A percentile compares a stretch with the other conserved stretches of the same genome.
Conservation (phyloP, 306 rosid genomes). For the Carpinus fangiana region DNA sequence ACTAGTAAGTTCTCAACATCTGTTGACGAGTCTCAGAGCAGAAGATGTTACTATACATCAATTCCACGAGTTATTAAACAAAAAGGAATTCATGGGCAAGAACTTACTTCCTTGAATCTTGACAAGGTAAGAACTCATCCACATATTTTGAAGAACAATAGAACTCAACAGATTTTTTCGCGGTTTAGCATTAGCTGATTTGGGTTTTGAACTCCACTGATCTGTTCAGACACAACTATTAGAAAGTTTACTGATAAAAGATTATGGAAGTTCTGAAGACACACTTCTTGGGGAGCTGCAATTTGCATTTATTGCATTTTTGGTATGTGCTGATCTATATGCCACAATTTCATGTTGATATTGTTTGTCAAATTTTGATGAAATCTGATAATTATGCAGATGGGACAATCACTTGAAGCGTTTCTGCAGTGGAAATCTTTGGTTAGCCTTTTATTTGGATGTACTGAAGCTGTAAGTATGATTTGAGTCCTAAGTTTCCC, state of each 20-base stretch:
- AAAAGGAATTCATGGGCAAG: constrained; percentile 71
- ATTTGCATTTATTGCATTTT: constrained; percentile 75
- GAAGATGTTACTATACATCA: constrained; percentile 82
- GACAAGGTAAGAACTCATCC: constrained; percentile 61
- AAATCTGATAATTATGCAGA: constrained; percentile 47
- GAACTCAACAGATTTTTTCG: not conserved
- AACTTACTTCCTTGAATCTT: constrained; percentile 84
- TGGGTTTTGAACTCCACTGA: constrained; percentile 25
- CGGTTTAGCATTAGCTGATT: constrained; percentile 20
- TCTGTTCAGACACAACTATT: constrained; percentile 66
- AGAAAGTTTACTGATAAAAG: constrained; percentile 62
- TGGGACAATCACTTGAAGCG: constrained; percentile 97
- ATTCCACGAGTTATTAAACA: constrained; percentile 74
- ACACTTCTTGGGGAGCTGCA: constrained; percentile 90
- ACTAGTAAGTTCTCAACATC: constrained; percentile 50
- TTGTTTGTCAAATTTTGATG: constrained; percentile 17
- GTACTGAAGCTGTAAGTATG: constrained; percentile 82
- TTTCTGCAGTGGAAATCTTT: constrained; percentile 89
- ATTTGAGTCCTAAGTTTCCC: constrained; percentile 7
- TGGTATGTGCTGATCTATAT: constrained; percentile 47
- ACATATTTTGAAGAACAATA: not conserved
- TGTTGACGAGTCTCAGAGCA: constrained; percentile 43
- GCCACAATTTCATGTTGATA: constrained; percentile 10
- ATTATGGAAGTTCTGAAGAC: constrained; percentile 83
- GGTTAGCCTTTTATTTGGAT: constrained; percentile 78